phyloP scores from a whole-genome alignment of 208 protist species.

The Crithidia brevicula region DNA sequence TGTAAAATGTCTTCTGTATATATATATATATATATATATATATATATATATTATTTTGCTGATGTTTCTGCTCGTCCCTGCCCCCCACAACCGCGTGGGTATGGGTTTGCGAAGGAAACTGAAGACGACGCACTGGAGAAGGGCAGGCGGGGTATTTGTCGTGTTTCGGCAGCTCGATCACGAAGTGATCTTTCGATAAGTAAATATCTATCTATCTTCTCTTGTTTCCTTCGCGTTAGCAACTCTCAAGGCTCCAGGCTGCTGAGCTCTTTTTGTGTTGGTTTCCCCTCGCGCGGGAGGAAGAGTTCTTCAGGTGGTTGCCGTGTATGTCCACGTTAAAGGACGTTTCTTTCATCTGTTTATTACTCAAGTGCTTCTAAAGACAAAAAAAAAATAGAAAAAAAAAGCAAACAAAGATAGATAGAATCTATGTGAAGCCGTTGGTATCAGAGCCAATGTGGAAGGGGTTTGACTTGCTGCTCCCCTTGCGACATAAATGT shows the following conservation, averaged over 20 bases:
- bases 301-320: background rate
- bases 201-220: no score
- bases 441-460: no score
- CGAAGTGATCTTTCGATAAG: no score
- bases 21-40: slow-evolving; percentile 12
- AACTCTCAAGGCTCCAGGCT: background rate
- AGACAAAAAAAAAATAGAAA: background rate
- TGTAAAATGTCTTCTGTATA: slow-evolving; percentile 2
- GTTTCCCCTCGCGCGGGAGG: background rate
- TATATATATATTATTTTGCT: slow-evolving; percentile 22
- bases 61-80: no score
- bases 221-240: no score
- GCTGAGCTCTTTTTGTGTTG: background rate
- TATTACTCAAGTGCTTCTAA: slow-evolving; percentile 4
- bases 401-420: slow-evolving; percentile 3
- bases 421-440: no score
- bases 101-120: background rate
- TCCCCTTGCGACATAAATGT: no score
- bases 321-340: slow-evolving; percentile 2
- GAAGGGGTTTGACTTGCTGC: no score
- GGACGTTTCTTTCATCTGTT: no score
- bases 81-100: no score
- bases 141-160: no score
- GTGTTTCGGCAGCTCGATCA: no score
- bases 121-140: background rate